Base-by-base conservation (phyloP, 1,284 basidiomycete species). In the Irpex rosettiformis region DNA sequence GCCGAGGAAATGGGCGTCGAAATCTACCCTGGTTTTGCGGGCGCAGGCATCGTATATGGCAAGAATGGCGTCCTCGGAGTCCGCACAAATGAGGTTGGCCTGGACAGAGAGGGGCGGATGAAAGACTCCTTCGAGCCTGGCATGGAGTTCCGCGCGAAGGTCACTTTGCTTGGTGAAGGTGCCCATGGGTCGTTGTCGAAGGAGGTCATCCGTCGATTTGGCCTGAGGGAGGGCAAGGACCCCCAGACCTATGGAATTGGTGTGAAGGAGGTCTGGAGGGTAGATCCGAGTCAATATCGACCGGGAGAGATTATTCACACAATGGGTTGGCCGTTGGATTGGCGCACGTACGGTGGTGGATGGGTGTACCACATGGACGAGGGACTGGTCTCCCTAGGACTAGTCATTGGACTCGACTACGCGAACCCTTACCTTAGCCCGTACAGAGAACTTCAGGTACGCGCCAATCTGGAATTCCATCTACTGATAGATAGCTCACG, bases 301-400 rank as follows among this genome's bases (percentile, higher is more conserved):
- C 85, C 94, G 0, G 96, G 97, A 18, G 85, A 93, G 67, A 88
- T 98, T 18, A 83, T 95, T 7, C 96, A 99, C 75, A 95, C 94
- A 2, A 80, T 99, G 67, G 96, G 97, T 8, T 98, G 92, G 92
- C 96, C 97, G 0, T 75, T 98, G 58, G 85, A 91, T 69, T 84
- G 78, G 64, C 75, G 86, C 58, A 96, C 94, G 0, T 99, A 99
- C 71, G 96, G 96, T 4, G 96, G 96, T 1, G 91, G 91, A 28
- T 99, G 89, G 86, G 81, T 91, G 16, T 99, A 99, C 73, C 96
- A 99, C 72, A 96, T 98, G 93, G 92, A 89, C 60, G 93, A 91
- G 65, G 90, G 93, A 16, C 84, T 98, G 64, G 92, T 99, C 63
- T 92, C 89, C 65, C 74, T 99, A 56, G 97, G 97, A 6, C 75